Evolutionary conservation across 352 stramenopile genomes (phyloP), one percentile per base, ranked within the genome.

Genomic region (Pythium brassicae): DNA sequence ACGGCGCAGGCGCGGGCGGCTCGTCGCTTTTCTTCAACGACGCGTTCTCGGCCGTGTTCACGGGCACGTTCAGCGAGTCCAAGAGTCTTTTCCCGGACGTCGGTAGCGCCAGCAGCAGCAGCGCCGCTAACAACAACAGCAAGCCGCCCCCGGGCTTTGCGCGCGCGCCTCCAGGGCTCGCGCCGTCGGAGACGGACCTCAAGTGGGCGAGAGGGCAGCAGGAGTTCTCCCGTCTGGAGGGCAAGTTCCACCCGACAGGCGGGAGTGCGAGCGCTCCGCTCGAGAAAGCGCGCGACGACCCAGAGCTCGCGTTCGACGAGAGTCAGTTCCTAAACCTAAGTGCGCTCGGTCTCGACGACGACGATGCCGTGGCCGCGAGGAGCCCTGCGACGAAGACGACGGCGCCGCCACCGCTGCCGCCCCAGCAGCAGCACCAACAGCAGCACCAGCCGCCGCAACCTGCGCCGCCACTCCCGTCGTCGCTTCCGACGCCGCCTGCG

Each of bases 11-110:
- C 23, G 45, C 49, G 39, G n/a, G n/a, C n/a, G 75, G 72, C 23
- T 87, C 72, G 54, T 83, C 83, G 53, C 69, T 94, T 27, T 90
- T 94, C 56, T 91, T 92, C 61, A 90, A 94, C 49, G 78, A 94
- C 57, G 77, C 81, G 20, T 90, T 94, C 57, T 91, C 84, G 14
- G 82, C 84, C 19, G 75, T 86, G 14, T 94, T 94, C 61, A 89
- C 87, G 74, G 81, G 81, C 51, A 87, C 72, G 47, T 90, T 94
- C 55, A 75, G 77, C 68, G 78, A 86, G 1, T 62, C 62, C 14
- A 62, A 62, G 50, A 45, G 50, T 22, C 43, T 64, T 22, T 50
- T 50, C 23, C 45, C 51, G 40, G 47, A 51, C 15, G 23, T 39
- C 20, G 47, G 14, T 8, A 32, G 20, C 37, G 26, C 43, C 22